These are phyloP conservation scores for Penicillium polonicum DNA, from an alignment of 2,329 filamentous ascomycete species.

Conservation along the genomic window DNA sequence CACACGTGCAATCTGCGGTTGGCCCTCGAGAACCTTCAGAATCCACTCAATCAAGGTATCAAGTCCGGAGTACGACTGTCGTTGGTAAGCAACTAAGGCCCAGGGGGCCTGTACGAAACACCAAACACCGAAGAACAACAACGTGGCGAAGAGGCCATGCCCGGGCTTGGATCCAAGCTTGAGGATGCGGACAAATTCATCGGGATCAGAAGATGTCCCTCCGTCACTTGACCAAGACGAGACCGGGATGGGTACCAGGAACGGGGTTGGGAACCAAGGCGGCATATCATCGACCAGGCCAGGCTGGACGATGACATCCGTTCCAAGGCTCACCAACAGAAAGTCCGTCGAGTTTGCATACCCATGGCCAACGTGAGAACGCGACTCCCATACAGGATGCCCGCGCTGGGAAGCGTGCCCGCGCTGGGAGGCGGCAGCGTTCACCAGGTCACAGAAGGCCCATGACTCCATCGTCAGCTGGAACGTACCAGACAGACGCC, in stretches of 20 bases:
- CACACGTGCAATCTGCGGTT: constrained; percentile 5
- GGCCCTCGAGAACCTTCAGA: background rate
- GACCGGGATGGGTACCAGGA: constrained; percentile 3
- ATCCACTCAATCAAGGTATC: background rate
- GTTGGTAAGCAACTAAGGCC: background rate
- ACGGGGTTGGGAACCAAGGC: background rate
- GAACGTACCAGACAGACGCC: constrained; percentile 17
- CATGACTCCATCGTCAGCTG: constrained; percentile 15
- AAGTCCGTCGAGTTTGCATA: background rate
- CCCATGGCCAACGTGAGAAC: background rate
- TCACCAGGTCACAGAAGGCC: constrained; percentile 17
- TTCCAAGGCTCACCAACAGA: background rate
- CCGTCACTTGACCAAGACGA: background rate
- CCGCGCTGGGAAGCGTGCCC: background rate
- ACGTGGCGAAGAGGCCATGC: background rate
- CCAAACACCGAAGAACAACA: background rate
- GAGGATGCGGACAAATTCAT: background rate
- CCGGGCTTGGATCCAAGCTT: background rate
- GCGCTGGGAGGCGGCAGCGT: background rate
- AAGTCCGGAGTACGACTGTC: background rate
- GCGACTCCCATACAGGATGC: background rate
- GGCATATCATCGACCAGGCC: background rate
- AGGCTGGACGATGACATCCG: background rate
- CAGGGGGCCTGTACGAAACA: background rate
- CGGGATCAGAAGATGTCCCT: background rate